Evolutionary conservation across 2,329 filamentous ascomycete genomes (phyloP).

Genomic region (Fonsecaea multimorphosa): DNA sequence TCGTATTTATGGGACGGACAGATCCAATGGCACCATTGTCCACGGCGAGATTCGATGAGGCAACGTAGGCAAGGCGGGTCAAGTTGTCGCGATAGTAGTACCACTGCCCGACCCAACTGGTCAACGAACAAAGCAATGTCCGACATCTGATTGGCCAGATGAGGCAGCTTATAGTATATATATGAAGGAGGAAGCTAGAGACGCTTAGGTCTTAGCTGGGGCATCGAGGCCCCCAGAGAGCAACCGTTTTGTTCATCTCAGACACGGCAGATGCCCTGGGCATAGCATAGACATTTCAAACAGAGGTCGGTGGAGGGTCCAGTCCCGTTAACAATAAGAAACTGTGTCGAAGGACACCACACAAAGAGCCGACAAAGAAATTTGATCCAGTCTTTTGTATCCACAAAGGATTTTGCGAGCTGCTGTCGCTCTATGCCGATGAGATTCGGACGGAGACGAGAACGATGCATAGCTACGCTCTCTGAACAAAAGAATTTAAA

Average conservation of each 20-base stretch:
- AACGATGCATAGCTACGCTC: neutral
- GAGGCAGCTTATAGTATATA: neutral
- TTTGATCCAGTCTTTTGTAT: neutral
- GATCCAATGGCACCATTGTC: neutral
- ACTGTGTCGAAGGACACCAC: neutral
- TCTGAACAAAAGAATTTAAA: neutral
- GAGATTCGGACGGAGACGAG: neutral
- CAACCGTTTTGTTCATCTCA: neutral
- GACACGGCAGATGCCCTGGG: neutral
- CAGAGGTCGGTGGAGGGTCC: neutral
- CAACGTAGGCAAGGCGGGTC: neutral
- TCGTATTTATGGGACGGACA: neutral
- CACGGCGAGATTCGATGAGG: neutral
- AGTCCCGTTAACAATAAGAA: neutral
- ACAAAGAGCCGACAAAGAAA: neutral
- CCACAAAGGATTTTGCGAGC: neutral
- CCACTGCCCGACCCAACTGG: neutral
- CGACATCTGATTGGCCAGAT: neutral
- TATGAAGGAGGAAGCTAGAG: neutral
- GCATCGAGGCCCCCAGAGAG: neutral
- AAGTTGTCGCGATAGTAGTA: neutral
- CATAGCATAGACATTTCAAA: neutral
- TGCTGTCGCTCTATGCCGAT: neutral
- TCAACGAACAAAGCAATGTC: neutral
- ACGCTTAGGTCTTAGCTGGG: neutral